A percentile compares a stretch with the other conserved stretches of the same genome.
phyloP scores from a whole-genome alignment of 495 filamentous ascomycete genomes.

The Trichoderma reesei region DNA sequence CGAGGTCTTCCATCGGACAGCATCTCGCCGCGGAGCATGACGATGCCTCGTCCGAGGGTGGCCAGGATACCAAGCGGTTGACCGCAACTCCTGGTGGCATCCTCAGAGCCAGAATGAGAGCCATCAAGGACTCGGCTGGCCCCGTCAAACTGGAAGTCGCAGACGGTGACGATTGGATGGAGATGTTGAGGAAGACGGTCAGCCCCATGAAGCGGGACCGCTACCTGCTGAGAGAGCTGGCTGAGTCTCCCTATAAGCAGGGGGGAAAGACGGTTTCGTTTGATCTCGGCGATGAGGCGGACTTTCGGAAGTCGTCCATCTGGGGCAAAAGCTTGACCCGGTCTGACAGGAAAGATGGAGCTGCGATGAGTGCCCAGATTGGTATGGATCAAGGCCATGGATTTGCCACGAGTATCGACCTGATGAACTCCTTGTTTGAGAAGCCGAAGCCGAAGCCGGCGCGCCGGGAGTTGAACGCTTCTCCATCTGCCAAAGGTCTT shows the following conservation, averaged over 20 bases:
- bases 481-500: conserved; percentile 30
- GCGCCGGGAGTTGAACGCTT: conserved; percentile 12
- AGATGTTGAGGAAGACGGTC: conserved; percentile 83
- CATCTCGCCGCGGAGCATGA: conserved; percentile 59
- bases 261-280: background rate
- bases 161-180: conserved; percentile 66
- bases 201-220: conserved; percentile 84
- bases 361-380: conserved; percentile 10
- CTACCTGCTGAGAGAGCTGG: conserved; percentile 37
- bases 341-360: conserved; percentile 7
- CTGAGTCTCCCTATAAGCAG: conserved; percentile 24
- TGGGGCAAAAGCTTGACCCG: conserved; percentile 13
- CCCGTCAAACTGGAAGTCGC: conserved; percentile 50
- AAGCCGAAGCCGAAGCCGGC: conserved; percentile 40
- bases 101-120: conserved; percentile 45
- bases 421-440: conserved; percentile 85
- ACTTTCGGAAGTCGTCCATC: conserved; percentile 11
- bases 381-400: conserved; percentile 30
- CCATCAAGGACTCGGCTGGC: conserved; percentile 46
- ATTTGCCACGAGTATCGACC: conserved; percentile 71
- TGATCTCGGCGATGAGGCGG: background rate
- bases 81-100: conserved; percentile 43
- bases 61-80: conserved; percentile 12
- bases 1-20: conserved; percentile 57
- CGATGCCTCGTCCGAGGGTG: conserved; percentile 23